Evolutionary conservation across 352 stramenopile genomes (phyloP).

Genomic region (Pythium coloratum): DNA sequence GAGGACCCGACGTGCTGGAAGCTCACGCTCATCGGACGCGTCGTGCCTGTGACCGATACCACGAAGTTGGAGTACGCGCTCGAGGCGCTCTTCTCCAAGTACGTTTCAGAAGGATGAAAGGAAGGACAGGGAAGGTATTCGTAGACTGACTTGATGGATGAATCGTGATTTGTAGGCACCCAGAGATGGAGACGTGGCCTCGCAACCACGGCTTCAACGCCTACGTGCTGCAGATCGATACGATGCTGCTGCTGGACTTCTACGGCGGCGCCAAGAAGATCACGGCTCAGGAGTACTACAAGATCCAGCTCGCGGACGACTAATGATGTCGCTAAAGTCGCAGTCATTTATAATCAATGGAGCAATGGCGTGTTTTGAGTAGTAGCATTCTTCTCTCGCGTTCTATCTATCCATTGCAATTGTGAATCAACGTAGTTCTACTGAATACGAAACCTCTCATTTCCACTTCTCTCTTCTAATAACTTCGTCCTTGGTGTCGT

Average conservation of each 20-base stretch:
- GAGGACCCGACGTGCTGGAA: slow-evolving; percentile 79
- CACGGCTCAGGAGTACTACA: slow-evolving; percentile 62
- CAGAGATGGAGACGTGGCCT: slow-evolving; percentile 68
- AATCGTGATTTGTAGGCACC: too few species aligned
- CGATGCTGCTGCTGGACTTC: slow-evolving; percentile 69
- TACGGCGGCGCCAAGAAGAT: slow-evolving; percentile 75
- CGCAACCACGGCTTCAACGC: slow-evolving; percentile 52
- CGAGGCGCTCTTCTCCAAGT: slow-evolving; percentile 73
- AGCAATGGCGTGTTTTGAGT: too few species aligned
- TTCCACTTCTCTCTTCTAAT: too few species aligned
- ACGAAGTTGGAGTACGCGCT: slow-evolving; percentile 42
- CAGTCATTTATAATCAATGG: neutral
- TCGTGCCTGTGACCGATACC: slow-evolving; percentile 45
- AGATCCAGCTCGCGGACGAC: slow-evolving; percentile 35
- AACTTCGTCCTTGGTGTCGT: neutral
- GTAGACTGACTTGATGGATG: too few species aligned
- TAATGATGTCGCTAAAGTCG: slow-evolving; percentile 6
- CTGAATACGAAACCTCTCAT: too few species aligned
- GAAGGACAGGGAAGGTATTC: too few species aligned
- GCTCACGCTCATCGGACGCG: slow-evolving; percentile 50
- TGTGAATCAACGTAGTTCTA: too few species aligned
- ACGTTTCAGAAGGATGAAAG: slow-evolving; percentile 12
- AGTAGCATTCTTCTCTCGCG: too few species aligned
- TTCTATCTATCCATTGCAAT: too few species aligned
- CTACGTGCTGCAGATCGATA: slow-evolving; percentile 56